Percentiles rank a stretch among this genome's conserved stretches.
Conservation (phyloP, 108 stramenopile species). For the Parietichytrium sp. region DNA sequence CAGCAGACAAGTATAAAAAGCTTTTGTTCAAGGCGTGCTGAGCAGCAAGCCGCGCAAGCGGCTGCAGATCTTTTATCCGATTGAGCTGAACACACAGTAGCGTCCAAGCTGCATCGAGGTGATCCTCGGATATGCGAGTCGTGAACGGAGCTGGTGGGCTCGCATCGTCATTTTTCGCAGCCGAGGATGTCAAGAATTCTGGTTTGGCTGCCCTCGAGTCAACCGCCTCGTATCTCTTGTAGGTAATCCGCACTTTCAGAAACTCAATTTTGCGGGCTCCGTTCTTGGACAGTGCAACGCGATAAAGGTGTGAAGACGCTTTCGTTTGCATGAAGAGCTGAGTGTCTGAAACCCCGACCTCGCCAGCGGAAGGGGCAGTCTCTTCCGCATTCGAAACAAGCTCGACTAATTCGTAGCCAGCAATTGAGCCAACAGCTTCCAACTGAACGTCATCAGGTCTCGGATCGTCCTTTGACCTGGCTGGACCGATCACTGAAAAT, state of each 20-base stretch:
- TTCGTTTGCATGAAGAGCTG: not conserved
- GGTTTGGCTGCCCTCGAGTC: too few relatives aligned
- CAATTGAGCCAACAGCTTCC: not conserved
- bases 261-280: not conserved
- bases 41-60: not conserved
- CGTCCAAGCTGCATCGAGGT: not conserved
- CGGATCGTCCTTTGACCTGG: too few relatives aligned
- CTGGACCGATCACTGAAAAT: not conserved
- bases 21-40: not conserved
- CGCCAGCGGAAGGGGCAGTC: not conserved
- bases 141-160: not conserved
- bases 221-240: not conserved
- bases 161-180: not conserved
- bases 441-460: too few relatives aligned
- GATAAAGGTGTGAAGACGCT: not conserved
- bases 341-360: not conserved
- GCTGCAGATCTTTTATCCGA: not conserved
- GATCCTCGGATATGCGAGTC: not conserved
- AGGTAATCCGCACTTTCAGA: not conserved
- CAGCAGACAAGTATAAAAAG: not conserved
- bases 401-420: not conserved
- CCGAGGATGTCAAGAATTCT: too few relatives aligned
- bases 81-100: slow-evolving; percentile 1
- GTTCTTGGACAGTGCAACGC: not conserved
- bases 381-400: not conserved